These are phyloP conservation scores for Luzula sylvatica DNA, from an alignment of 176 grass and related monocot species.

Conservation along the genomic window DNA sequence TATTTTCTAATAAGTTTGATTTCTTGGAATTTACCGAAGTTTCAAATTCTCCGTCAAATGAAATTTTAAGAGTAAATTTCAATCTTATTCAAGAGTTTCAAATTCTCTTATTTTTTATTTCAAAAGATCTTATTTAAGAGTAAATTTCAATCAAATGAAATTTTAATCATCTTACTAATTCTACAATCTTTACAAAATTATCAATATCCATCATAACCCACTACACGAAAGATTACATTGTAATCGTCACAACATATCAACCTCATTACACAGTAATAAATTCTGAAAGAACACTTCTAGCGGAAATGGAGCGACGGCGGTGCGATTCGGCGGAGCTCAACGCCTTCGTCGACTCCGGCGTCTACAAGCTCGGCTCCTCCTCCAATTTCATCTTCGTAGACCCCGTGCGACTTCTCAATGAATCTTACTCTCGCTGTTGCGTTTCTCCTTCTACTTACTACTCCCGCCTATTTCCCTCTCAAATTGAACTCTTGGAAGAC, in stretches of 20 bases:
- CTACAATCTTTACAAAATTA: too few species aligned
- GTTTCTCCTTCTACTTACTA: slow-evolving; percentile 70
- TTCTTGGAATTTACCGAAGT: too few species aligned
- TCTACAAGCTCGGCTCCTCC: slow-evolving; percentile 32
- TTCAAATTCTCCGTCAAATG: too few species aligned
- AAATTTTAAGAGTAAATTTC: not conserved
- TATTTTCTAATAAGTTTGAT: too few species aligned
- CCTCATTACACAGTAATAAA: too few species aligned
- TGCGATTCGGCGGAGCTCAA: slow-evolving; percentile 24
- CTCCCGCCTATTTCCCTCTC: slow-evolving; percentile 42
- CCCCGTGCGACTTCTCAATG: slow-evolving; percentile 65
- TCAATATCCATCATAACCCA: too few species aligned
- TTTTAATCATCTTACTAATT: not conserved
- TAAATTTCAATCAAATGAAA: not conserved
- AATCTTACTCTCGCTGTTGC: slow-evolving; percentile 47
- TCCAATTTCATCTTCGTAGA: slow-evolving; percentile 50
- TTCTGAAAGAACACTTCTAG: too few species aligned
- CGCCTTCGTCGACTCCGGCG: slow-evolving; percentile 42
- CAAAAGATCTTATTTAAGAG: not conserved
- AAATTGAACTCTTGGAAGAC: slow-evolving; percentile 4
- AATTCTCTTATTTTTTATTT: not conserved
- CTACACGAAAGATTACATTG: too few species aligned
- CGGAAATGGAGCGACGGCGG: slow-evolving; percentile 25
- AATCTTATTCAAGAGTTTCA: not conserved
- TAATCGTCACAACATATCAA: too few species aligned